Conservation (phyloP, 306 rosid genomes). For the Coriaria nepalensis region DNA sequence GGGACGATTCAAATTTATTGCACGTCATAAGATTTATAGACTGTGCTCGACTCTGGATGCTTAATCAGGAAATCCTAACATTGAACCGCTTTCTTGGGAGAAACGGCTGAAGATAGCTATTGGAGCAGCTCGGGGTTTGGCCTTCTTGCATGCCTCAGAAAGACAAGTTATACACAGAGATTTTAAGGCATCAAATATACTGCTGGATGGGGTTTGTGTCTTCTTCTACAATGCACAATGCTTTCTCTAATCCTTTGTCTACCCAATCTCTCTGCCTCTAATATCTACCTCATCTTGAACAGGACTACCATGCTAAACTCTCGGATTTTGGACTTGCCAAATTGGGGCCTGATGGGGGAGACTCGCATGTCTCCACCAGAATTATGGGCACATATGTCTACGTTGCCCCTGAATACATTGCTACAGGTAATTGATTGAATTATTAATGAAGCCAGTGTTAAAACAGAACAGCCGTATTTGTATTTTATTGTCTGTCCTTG, state of each 20-base stretch:
- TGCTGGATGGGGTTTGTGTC: conserved; percentile 68
- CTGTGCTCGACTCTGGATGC: no score
- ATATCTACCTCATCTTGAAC: conserved; percentile 6
- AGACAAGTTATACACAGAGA: conserved; percentile 77
- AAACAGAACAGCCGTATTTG: no score
- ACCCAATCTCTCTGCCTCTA: not conserved
- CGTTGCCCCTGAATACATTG: conserved; percentile 83
- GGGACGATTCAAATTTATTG: no score
- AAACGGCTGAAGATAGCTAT: conserved; percentile 54
- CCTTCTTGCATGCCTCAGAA: conserved; percentile 65
- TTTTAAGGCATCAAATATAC: conserved; percentile 84
- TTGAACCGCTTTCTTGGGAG: conserved; percentile 58
- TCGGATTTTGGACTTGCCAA: conserved; percentile 89
- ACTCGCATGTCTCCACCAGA: conserved; percentile 74
- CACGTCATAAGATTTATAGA: no score
- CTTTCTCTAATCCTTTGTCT: not conserved
- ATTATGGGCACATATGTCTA: conserved; percentile 79
- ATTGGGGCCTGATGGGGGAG: conserved; percentile 63
- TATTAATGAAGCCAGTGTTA: no score
- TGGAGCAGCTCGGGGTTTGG: conserved; percentile 85
- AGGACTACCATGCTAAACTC: conserved; percentile 68
- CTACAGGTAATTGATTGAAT: conserved; percentile 44
- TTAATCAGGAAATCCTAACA: conserved; percentile 32
- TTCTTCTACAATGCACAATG: no score
- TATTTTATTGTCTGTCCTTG: no score